Evolutionary conservation across 2,329 filamentous ascomycete genomes (phyloP).

Genomic region (Claviceps arundinis): DNA sequence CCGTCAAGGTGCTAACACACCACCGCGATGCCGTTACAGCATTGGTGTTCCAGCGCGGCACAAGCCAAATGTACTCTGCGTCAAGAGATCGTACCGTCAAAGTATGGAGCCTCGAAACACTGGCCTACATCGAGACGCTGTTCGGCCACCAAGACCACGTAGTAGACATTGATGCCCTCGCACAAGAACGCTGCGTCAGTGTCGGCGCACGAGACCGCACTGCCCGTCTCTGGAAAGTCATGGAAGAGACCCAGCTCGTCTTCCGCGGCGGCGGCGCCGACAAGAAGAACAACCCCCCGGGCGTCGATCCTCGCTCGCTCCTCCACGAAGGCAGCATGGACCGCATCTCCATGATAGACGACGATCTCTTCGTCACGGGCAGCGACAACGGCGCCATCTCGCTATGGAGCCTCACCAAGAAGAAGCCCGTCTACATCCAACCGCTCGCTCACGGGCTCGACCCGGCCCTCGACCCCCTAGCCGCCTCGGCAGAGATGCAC

Average conservation of each 20-base stretch:
- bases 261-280: slow-evolving; percentile 71
- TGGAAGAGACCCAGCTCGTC: slow-evolving; percentile 88
- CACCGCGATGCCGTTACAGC: slow-evolving; percentile 81
- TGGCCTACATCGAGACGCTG: slow-evolving; percentile 88
- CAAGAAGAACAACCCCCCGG: slow-evolving; percentile 35
- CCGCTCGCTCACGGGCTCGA: slow-evolving; percentile 78
- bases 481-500: slow-evolving; percentile 59
- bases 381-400: slow-evolving; percentile 80
- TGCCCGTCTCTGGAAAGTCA: slow-evolving; percentile 87
- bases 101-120: slow-evolving; percentile 82
- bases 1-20: slow-evolving; percentile 74
- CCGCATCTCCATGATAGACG: slow-evolving; percentile 79
- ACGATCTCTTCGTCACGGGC: slow-evolving; percentile 80
- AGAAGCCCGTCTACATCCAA: slow-evolving; percentile 78
- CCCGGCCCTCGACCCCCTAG: slow-evolving; percentile 49
- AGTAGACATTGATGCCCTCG: slow-evolving; percentile 68
- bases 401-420: slow-evolving; percentile 84
- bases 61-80: slow-evolving; percentile 84
- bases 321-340: slow-evolving; percentile 78
- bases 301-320: slow-evolving; percentile 37
- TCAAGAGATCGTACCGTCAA: slow-evolving; percentile 90
- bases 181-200: slow-evolving; percentile 77
- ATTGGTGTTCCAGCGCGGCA: slow-evolving; percentile 72
- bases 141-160: slow-evolving; percentile 94
- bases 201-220: slow-evolving; percentile 87